Base-by-base conservation (phyloP, 495 filamentous ascomycete genomes). In the Trichocladium antarcticum region DNA sequence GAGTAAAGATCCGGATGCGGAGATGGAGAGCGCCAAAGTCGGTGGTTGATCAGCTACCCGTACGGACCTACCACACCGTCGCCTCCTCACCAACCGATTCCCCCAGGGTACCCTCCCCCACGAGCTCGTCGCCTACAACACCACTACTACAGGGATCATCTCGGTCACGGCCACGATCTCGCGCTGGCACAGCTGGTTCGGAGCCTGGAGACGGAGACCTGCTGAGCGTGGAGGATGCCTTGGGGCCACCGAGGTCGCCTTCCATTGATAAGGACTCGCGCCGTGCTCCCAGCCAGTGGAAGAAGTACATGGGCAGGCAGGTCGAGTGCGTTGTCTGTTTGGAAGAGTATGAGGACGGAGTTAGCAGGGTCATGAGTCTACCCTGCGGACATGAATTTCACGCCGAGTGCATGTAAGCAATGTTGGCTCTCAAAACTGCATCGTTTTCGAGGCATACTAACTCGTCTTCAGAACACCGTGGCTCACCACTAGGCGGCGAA, bases 321-420 rank as follows among this genome's bases (percentile, higher is more conserved):
- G 77, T 85, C 1, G 92, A 97, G 64, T 98, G 92, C 60, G 92
- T 95, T n/a, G 89, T 98, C 20, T 98, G 92, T 54, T 70, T 97
- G 42, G 92, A 98, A 66, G 93, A 98, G 58, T 98, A 97, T 63
- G 73, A 95, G 15, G 93, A 96, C 64, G 90, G 92, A 24, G 80
- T 97, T 57, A 95, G 88, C 62, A 73, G 79, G 49, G 93, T 98
- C 15, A 98, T 98, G 92, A 95, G 86, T 55, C 69, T 98, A 43
- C 92, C 92, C n/a, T 98, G 92, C 67, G 92, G 92, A 19, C 92
- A 98, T 61, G 92, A 98, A 59, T 98, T 98, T 65, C 92, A 98
- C 64, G 90, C 73, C 31, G 89, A 92, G 57, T 98, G 92, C 89
- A 97, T 98, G 89, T 96, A 75, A 84, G 90, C 83, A 11, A 6